phyloP scores from a whole-genome alignment of 2,329 filamentous ascomycete genomes.

The Pestalotiopsis sp. region DNA sequence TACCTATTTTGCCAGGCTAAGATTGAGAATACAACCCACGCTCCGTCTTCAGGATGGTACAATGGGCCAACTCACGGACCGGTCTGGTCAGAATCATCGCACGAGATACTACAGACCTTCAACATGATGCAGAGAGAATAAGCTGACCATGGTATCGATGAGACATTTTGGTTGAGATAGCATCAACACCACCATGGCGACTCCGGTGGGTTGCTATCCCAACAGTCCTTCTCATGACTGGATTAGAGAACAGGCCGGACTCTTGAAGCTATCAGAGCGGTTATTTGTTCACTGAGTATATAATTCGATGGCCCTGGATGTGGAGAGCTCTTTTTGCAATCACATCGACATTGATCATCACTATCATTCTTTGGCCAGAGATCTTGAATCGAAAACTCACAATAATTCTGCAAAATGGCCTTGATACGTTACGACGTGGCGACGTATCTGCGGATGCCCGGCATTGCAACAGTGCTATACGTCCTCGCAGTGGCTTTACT shows the following conservation, averaged over 20 bases:
- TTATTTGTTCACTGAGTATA: background rate
- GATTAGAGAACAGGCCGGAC: background rate
- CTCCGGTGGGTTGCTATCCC: background rate
- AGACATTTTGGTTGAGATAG: background rate
- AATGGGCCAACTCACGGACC: background rate
- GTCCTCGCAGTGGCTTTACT: background rate
- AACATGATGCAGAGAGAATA: background rate
- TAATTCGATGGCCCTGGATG: background rate
- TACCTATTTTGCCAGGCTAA: background rate
- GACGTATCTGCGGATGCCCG: background rate
- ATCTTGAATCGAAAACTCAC: background rate
- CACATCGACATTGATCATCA: background rate
- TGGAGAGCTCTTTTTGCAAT: background rate
- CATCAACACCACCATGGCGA: background rate
- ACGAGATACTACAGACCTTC: background rate
- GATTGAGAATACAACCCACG: background rate
- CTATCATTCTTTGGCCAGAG: background rate
- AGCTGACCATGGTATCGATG: background rate
- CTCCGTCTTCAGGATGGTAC: background rate
- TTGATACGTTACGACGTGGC: background rate
- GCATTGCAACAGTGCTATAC: background rate
- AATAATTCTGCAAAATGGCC: background rate
- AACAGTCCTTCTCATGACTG: background rate
- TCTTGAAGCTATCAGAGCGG: background rate
- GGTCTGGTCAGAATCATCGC: background rate